Percentiles rank a stretch among this genome's conserved stretches.
Conservation (phyloP, 306 rosid genomes). For the Sicyos edulis region DNA sequence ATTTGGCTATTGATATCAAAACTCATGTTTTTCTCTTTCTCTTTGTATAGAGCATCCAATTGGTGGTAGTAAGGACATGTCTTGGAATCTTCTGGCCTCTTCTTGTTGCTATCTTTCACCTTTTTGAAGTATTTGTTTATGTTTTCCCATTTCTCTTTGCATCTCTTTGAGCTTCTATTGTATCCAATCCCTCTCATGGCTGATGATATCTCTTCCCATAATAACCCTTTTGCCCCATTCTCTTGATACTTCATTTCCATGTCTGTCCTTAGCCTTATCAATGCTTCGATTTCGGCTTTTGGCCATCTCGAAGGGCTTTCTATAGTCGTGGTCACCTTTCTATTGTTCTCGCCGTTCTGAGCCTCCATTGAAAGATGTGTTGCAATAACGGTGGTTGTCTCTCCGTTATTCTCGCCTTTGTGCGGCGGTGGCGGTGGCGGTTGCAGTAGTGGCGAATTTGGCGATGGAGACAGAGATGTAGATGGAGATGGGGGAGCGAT, state of each 20-base stretch:
- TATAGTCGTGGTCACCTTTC: conserved; percentile 34
- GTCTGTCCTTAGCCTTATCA: conserved; percentile 54
- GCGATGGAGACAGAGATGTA: conserved; percentile 26
- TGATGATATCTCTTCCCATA: conserved; percentile 85
- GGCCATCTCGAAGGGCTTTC: conserved; percentile 92
- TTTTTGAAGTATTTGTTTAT: conserved; percentile 97
- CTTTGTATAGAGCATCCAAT: conserved; percentile 59
- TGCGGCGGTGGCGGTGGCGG: not conserved
- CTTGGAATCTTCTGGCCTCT: conserved; percentile 78
- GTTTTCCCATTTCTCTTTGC: conserved; percentile 99
- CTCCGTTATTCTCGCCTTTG: not conserved
- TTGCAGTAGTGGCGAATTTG: too few relatives aligned
- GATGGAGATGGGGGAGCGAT: conserved; percentile 8
- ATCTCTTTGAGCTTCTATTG: conserved; percentile 68
- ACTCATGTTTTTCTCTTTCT: conserved; percentile 37
- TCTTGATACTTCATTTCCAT: conserved; percentile 73
- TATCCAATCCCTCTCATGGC: conserved; percentile 67
- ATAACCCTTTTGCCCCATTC: conserved; percentile 73
- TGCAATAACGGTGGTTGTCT: not conserved
- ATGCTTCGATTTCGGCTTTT: conserved; percentile 57
- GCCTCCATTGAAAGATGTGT: too few relatives aligned
- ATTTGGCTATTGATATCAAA: conserved; percentile 35
- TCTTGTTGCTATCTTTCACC: conserved; percentile 86
- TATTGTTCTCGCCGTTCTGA: too few relatives aligned
- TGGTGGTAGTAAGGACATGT: conserved; percentile 85